Percentiles rank a stretch among this genome's conserved stretches.
Conservation (phyloP, 1,139 yeast genomes). For the Keqinozyma sinolaborantium region DNA sequence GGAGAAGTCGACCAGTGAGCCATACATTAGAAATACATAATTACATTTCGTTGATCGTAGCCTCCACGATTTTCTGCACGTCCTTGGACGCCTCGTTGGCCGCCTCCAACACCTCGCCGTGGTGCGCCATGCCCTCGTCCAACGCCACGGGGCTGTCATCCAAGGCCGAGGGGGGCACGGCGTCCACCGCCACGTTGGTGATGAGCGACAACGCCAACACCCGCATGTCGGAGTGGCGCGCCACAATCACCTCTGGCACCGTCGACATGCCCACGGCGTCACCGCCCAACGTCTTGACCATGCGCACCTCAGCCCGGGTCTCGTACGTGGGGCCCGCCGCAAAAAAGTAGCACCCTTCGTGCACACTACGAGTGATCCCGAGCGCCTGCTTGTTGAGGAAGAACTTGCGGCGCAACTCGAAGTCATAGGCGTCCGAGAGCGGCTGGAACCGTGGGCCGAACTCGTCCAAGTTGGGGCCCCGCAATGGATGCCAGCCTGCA, state of each 20-base stretch:
- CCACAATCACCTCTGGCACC: conserved; percentile 91
- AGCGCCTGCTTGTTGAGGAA: conserved; percentile 50
- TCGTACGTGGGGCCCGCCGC: conserved; percentile 96
- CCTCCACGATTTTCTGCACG: conserved; percentile 66
- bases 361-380: conserved; percentile 55
- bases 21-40: no score
- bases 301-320: conserved; percentile 86
- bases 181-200: conserved; percentile 78
- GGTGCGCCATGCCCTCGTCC: conserved; percentile 81
- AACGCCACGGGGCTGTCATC: conserved; percentile 52
- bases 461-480: conserved; percentile 79
- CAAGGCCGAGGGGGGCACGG: conserved; percentile 71
- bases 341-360: conserved; percentile 84
- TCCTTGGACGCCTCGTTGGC: conserved; percentile 80
- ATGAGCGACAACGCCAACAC: conserved; percentile 84
- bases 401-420: conserved; percentile 58
- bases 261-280: conserved; percentile 99
- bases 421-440: conserved; percentile 85
- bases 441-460: conserved; percentile 89
- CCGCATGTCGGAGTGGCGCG: conserved; percentile 79
- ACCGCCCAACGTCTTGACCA: conserved; percentile 70
- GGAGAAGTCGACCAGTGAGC: conserved; percentile 90
- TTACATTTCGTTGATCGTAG: conserved; percentile 51
- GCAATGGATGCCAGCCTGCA: conserved; percentile 81
- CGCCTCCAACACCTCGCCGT: conserved; percentile 81